Evolutionary conservation across 2,329 filamentous ascomycete genomes (phyloP).

Genomic region (Cucurbitaria berberidis): DNA sequence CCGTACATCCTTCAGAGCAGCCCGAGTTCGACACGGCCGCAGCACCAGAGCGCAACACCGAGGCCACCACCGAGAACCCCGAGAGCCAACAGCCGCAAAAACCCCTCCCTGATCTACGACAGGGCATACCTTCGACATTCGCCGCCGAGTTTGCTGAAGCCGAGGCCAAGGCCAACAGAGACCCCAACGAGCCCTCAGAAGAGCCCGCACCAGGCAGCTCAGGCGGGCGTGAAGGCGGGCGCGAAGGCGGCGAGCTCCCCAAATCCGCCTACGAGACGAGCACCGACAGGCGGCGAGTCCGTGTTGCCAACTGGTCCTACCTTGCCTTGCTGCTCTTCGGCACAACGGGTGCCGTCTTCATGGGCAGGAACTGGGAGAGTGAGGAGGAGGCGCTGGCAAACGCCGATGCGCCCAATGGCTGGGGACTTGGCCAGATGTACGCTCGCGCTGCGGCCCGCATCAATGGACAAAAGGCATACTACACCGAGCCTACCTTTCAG

Average conservation of each 20-base stretch:
- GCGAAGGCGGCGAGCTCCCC: constrained; percentile 71
- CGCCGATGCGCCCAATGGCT: constrained; percentile 77
- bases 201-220: constrained; percentile 53
- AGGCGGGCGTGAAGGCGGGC: constrained; percentile 56
- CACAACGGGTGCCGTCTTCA: constrained; percentile 69
- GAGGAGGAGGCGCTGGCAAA: constrained; percentile 74
- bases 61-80: constrained; percentile 49
- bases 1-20: constrained; percentile 43
- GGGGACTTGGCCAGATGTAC: constrained; percentile 78
- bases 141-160: constrained; percentile 71
- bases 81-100: constrained; percentile 58
- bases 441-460: constrained; percentile 77
- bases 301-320: constrained; percentile 78
- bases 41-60: constrained; percentile 36
- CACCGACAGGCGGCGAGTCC: constrained; percentile 79
- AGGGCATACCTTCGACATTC: constrained; percentile 91
- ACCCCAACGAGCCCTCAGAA: constrained; percentile 53
- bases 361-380: constrained; percentile 85
- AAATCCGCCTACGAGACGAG: constrained; percentile 89
- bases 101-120: constrained; percentile 87
- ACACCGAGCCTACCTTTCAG: constrained; percentile 92
- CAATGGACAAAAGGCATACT: constrained; percentile 81
- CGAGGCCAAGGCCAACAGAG: constrained; percentile 42
- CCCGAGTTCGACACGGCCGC: constrained; percentile 38
- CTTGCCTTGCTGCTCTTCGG: constrained; percentile 63